These are phyloP conservation scores for Ceratorhiza oryzae-sativae DNA, from an alignment of 1,284 basidiomycete species.

Conservation along the genomic window DNA sequence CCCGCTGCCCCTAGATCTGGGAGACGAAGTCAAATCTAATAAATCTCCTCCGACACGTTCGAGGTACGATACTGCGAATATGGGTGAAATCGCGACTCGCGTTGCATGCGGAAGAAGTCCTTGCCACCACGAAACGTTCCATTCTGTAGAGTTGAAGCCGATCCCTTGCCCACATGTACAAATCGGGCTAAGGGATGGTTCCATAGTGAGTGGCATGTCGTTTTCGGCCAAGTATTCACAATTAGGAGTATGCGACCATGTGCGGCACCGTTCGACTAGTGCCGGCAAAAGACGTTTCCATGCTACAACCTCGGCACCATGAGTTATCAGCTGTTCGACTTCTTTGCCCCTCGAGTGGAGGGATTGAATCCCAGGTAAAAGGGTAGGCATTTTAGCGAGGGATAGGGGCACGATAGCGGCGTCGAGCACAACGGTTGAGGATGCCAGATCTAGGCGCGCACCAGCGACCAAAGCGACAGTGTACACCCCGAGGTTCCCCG, in stretches of 20 bases:
- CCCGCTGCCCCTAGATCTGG: constrained; percentile 18
- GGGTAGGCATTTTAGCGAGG: constrained; percentile 34
- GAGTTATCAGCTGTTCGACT: constrained; percentile 38
- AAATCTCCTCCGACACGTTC: constrained; percentile 50
- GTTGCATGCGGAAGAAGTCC: constrained; percentile 55
- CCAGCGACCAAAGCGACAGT: constrained; percentile 54
- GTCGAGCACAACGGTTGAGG: constrained; percentile 58
- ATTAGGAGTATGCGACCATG: constrained; percentile 56
- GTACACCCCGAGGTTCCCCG: constrained; percentile 46
- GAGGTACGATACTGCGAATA: constrained; percentile 58
- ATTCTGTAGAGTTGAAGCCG: constrained; percentile 47
- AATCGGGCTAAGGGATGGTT: constrained; percentile 51
- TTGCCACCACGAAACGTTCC: constrained; percentile 49
- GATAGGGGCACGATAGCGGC: constrained; percentile 55
- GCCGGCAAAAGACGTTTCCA: constrained; percentile 61
- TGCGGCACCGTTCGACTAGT: constrained; percentile 60
- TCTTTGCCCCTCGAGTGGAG: constrained; percentile 38
- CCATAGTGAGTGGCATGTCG: constrained; percentile 50
- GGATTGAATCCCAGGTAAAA: constrained; percentile 41
- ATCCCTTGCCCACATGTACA: constrained; percentile 61
- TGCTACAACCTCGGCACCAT: constrained; percentile 49
- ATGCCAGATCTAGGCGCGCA: constrained; percentile 56
- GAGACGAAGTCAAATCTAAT: too few relatives aligned
- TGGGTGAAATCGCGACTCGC: constrained; percentile 57
- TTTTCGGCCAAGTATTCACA: constrained; percentile 57